Evolutionary conservation across 495 filamentous ascomycete genomes (phyloP).

Genomic region (Neurospora sp.): DNA sequence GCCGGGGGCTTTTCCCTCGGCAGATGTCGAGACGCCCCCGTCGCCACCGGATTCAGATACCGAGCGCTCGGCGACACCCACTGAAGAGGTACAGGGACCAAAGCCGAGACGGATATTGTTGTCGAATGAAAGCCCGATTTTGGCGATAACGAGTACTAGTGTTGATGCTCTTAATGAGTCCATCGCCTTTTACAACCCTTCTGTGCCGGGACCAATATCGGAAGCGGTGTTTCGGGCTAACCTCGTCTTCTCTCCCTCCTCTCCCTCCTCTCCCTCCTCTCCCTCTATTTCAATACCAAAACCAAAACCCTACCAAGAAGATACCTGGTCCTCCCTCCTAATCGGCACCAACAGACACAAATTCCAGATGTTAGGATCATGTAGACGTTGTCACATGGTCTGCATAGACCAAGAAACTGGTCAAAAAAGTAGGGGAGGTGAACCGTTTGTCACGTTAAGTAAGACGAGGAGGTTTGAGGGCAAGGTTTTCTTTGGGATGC

Average conservation of each 20-base stretch:
- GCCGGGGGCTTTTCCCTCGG: constrained; percentile 46
- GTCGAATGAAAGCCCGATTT: constrained; percentile 87
- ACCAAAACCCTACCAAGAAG: constrained; percentile 44
- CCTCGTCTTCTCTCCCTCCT: constrained; percentile 36
- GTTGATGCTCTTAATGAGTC: constrained; percentile 64
- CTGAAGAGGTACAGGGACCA: not conserved
- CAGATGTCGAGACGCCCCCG: constrained; percentile 15
- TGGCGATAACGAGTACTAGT: constrained; percentile 81
- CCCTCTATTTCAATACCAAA: too few species aligned
- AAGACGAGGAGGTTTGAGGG: constrained; percentile 76
- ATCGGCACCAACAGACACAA: too few species aligned
- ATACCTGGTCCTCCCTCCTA: constrained; percentile 40
- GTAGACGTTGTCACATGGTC: constrained; percentile 89
- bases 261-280: constrained; percentile 17
- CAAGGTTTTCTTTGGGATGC: constrained; percentile 78
- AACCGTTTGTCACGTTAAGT: constrained; percentile 79
- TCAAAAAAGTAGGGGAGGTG: constrained; percentile 48
- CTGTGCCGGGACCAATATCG: constrained; percentile 24
- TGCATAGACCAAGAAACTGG: constrained; percentile 83
- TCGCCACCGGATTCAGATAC: constrained; percentile 40
- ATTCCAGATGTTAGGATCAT: constrained; percentile 69
- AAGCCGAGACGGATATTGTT: constrained; percentile 54
- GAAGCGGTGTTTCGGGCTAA: constrained; percentile 74
- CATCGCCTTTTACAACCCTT: constrained; percentile 30
- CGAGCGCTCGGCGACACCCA: constrained; percentile 6